Base-by-base conservation (phyloP, 2,329 filamentous ascomycete species). In the Aspergillus spinulosporus region DNA sequence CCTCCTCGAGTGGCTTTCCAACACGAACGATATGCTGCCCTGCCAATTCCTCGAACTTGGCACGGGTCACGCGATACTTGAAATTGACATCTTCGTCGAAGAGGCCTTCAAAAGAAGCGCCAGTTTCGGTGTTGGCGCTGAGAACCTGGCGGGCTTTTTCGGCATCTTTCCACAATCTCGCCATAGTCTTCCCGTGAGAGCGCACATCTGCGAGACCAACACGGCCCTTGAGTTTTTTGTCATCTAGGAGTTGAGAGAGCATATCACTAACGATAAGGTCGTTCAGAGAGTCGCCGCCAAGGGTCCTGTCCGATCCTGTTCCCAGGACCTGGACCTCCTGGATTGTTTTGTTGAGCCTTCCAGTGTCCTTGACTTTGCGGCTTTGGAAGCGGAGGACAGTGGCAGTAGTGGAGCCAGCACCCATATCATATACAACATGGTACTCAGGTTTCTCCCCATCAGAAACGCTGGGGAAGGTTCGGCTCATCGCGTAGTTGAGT, bases 391-490 rank as follows among this genome's bases (percentile, higher is more conserved):
- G 88, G 71, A 99, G 77, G 51, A 99, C 80, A 5, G 92, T 94
- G 3, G 93, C 93, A 66, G 91, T 96, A 32, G 93, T 89, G 45
- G 91, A 97, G 3, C 94, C 94, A 64, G 94, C 92, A 64, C 94
- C 94, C 92, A 99, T 97, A 71, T 99, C 94, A 69, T 94, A 99
- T 31, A 99, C 85, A 72, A 99, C 78, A 76, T 99, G 91, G 66
- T 92, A 85, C 75, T 99, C 94, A 0, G 94, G 88, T 78, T 92
- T 92, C 62, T 84, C 88, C 53, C 90, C 91, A 52, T 94, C 87
- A 54, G 85, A 89, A 58, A 94, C 80, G 66, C 85, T 91, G 37
- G 92, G 91, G 74, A 97, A 99, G 12, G 89, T 91, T 67, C 94
- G 86, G 68, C 85, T 89, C 29, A 92, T 97, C 43, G 94, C 94